These are phyloP conservation scores for Aquilaria malaccensis DNA, from an alignment of 345 rosid genomes.

Conservation along the genomic window DNA sequence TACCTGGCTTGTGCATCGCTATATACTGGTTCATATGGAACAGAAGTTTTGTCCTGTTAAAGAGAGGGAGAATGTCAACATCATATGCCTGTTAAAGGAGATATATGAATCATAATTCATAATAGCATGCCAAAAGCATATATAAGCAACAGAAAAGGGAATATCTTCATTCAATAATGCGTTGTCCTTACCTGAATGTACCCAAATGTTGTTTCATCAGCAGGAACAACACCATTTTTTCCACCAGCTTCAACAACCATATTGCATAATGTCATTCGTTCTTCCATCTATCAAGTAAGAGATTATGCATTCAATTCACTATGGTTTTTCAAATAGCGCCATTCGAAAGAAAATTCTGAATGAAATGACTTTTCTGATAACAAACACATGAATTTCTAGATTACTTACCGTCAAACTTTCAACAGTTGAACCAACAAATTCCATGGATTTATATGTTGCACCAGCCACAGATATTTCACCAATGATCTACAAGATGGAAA, in stretches of 20 bases:
- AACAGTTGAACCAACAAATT: constrained; percentile 83
- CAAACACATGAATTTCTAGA: constrained; percentile 3
- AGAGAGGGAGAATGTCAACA: constrained; percentile 12
- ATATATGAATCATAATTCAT: not conserved
- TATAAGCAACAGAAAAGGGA: not conserved
- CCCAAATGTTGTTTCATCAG: constrained; percentile 82
- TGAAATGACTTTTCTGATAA: not conserved
- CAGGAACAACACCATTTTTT: constrained; percentile 91
- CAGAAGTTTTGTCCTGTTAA: constrained; percentile 72
- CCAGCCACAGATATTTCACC: constrained; percentile 98
- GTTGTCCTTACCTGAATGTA: constrained; percentile 64
- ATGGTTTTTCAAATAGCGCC: not conserved
- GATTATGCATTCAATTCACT: constrained; percentile 7
- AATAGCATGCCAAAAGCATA: not conserved
- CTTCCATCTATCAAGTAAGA: constrained; percentile 74
- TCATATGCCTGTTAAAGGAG: not conserved
- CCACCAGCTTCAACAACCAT: constrained; percentile 99
- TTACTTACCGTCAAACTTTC: constrained; percentile 76
- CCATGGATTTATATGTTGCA: constrained; percentile 97
- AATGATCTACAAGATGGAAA: constrained; percentile 49
- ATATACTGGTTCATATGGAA: constrained; percentile 80
- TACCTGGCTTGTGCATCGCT: constrained; percentile 91
- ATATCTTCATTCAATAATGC: not conserved
- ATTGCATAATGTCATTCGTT: constrained; percentile 93
- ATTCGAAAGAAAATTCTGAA: not conserved